A percentile compares a stretch with the other conserved stretches of the same genome.
phyloP scores from a whole-genome alignment of 306 rosid genomes.

The Fragaria vesca region DNA sequence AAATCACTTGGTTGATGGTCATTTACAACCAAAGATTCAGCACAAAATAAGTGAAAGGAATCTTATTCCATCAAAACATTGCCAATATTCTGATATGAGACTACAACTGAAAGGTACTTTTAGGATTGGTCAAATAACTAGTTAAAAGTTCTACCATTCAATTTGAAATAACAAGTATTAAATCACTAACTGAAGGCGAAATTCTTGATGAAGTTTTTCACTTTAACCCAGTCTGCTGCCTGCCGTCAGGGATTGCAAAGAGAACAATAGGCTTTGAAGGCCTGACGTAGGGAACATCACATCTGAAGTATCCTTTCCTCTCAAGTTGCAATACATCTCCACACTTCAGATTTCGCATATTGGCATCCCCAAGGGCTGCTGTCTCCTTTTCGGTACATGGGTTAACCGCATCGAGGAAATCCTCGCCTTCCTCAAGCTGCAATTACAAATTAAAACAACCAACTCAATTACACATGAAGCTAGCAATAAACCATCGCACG shows the following conservation, averaged over 20 bases:
- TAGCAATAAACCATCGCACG: background rate
- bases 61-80: no score
- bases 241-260: slow-evolving; percentile 79
- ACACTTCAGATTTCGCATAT: slow-evolving; percentile 60
- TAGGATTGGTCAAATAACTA: no score
- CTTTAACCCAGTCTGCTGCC: slow-evolving; percentile 58
- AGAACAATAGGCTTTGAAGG: slow-evolving; percentile 48
- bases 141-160: no score
- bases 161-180: no score
- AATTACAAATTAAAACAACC: slow-evolving; percentile 26
- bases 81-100: no score
- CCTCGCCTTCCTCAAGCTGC: slow-evolving; percentile 93
- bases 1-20: no score
- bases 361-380: no score
- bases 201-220: slow-evolving; percentile 10
- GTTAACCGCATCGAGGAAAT: slow-evolving; percentile 29
- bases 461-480: background rate
- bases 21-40: no score
- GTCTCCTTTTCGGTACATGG: no score
- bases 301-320: slow-evolving; percentile 84
- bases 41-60: no score
- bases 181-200: background rate
- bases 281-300: slow-evolving; percentile 71
- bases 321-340: slow-evolving; percentile 86
- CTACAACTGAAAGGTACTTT: no score